phyloP scores from a whole-genome alignment of 805 yeast species.

The Monosporozyma aerobia region DNA sequence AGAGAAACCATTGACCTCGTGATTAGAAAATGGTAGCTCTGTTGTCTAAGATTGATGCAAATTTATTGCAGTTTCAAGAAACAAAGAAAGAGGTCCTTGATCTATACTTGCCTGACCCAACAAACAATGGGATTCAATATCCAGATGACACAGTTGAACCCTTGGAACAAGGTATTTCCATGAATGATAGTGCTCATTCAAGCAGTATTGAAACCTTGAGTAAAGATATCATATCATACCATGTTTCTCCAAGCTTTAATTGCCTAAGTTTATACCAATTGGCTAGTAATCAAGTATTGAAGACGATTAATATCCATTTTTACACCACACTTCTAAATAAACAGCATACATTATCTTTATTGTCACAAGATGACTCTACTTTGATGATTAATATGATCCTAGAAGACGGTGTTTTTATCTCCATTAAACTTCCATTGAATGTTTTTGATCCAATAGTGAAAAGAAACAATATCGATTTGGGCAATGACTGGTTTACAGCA shows the following conservation, averaged over 20 bases:
- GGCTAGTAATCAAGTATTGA: constrained; percentile 12
- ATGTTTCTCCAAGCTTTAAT: constrained; percentile 15
- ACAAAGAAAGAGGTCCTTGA: constrained; percentile 5
- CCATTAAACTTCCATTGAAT: constrained; percentile 18
- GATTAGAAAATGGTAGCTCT: not conserved
- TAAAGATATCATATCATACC: constrained; percentile 20
- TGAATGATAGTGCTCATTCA: constrained; percentile 16
- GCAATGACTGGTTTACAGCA: constrained; percentile 51
- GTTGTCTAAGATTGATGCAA: constrained; percentile 23
- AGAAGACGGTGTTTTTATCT: constrained; percentile 18
- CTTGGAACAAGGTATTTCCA: not conserved
- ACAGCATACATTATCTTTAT: constrained; percentile 17
- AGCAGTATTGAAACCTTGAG: constrained; percentile 11
- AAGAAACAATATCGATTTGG: constrained; percentile 2
- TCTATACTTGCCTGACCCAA: constrained; percentile 10
- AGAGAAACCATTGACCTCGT: not conserved
- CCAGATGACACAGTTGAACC: not conserved
- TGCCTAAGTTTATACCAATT: constrained; percentile 19
- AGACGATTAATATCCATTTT: constrained; percentile 18
- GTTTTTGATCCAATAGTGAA: constrained; percentile 10
- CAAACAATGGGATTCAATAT: not conserved
- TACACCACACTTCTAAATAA: constrained; percentile 19
- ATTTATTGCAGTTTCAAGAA: constrained; percentile 14
- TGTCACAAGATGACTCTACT: not conserved
- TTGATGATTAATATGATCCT: constrained; percentile 20